Conservation (phyloP, 371 early-diverging fungal genomes). For the Mortierella sp. region DNA sequence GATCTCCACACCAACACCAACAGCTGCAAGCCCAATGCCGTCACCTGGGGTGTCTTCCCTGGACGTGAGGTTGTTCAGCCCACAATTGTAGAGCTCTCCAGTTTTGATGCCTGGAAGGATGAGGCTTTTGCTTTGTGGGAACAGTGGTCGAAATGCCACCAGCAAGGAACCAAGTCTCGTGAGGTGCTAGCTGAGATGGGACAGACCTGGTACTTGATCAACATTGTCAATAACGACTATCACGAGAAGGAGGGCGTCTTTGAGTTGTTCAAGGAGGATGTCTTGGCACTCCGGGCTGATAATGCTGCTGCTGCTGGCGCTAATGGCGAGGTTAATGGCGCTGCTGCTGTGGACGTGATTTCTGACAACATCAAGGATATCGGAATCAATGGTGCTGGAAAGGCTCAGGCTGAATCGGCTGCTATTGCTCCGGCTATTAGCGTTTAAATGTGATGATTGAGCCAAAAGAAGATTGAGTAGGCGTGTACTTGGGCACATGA, state of each 20-base stretch:
- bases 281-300: conserved; percentile 16
- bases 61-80: conserved; percentile 96
- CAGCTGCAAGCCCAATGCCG: conserved; percentile 89
- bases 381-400: conserved; percentile 1
- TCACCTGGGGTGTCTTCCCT: conserved; percentile 98
- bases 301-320: neutral
- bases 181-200: conserved; percentile 71
- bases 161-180: conserved; percentile 62
- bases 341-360: conserved; percentile 8
- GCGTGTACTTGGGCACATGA: neutral
- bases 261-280: conserved; percentile 69
- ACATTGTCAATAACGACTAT: conserved; percentile 94
- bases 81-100: conserved; percentile 90
- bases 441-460: conserved; percentile 8
- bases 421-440: conserved; percentile 18
- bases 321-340: neutral
- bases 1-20: conserved; percentile 86
- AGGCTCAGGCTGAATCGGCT: neutral
- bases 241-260: conserved; percentile 75
- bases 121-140: conserved; percentile 93
- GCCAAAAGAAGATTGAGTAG: neutral
- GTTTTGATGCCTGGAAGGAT: conserved; percentile 93
- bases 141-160: conserved; percentile 90
- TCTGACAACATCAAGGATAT: conserved; percentile 10
- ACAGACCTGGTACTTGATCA: conserved; percentile 87